These are phyloP conservation scores for Hanseniaspora thailandica DNA, from an alignment of 805 yeast genomes.

Conservation along the genomic window DNA sequence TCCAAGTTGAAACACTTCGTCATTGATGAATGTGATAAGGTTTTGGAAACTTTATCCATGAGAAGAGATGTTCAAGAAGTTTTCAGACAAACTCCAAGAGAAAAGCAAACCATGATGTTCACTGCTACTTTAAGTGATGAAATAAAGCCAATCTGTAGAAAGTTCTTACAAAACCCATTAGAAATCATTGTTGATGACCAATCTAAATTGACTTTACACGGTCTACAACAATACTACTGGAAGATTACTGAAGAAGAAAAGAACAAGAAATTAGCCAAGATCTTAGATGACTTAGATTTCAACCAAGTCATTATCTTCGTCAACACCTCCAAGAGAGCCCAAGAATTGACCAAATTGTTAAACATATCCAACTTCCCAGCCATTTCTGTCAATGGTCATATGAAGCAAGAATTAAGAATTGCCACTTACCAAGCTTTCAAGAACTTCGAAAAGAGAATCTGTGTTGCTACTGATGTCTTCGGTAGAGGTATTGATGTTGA, in stretches of 20 bases:
- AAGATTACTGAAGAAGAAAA: conserved; percentile 83
- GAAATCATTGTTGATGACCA: conserved; percentile 97
- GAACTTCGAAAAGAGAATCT: conserved; percentile 96
- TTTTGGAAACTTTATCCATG: conserved; percentile 82
- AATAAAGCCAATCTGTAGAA: conserved; percentile 91
- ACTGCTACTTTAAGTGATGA: conserved; percentile 91
- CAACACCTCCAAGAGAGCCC: conserved; percentile 80
- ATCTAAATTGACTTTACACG: conserved; percentile 92
- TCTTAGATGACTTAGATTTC: conserved; percentile 87
- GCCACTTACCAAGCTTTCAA: conserved; percentile 91
- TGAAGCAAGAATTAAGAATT: conserved; percentile 96
- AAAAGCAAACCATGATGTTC: conserved; percentile 98
- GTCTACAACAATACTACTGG: conserved; percentile 91
- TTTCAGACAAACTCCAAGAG: conserved; percentile 94
- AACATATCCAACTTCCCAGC: conserved; percentile 93
- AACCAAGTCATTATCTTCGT: conserved; percentile 97
- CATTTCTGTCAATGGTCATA: conserved; percentile 88
- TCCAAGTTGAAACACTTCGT: conserved; percentile 88
- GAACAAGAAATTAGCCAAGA: conserved; percentile 83
- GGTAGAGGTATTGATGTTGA: conserved; percentile 99
- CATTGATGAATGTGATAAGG: conserved; percentile 97
- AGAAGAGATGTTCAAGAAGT: conserved; percentile 97
- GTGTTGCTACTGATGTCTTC: conserved; percentile 95
- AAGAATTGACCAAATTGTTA: conserved; percentile 76
- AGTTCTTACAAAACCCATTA: conserved; percentile 94